phyloP scores from a whole-genome alignment of 306 rosid species.

The Trifolium fragiferum region DNA sequence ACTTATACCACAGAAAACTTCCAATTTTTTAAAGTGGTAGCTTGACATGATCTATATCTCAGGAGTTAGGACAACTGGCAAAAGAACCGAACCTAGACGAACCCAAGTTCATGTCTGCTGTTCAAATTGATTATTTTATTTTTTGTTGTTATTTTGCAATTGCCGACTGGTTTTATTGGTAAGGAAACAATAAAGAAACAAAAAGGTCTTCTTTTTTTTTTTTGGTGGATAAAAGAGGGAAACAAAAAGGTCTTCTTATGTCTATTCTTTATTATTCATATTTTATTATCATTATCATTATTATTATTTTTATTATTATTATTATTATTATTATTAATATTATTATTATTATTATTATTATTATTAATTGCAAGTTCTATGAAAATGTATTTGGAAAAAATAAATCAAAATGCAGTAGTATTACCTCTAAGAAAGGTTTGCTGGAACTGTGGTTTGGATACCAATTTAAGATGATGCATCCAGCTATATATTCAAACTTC shows the following conservation, averaged over 20 bases:
- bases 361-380: background rate
- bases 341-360: background rate
- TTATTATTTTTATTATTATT: no score
- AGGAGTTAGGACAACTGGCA: slow-evolving; percentile 13
- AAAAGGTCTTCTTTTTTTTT: no score
- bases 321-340: no score
- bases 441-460: slow-evolving; percentile 18
- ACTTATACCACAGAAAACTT: slow-evolving; percentile 1
- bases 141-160: slow-evolving; percentile 15
- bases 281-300: no score
- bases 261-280: background rate
- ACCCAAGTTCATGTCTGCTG: background rate
- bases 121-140: slow-evolving; percentile 1
- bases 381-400: slow-evolving; percentile 1
- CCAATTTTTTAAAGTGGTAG: background rate
- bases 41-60: background rate
- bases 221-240: no score
- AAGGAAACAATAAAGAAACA: background rate
- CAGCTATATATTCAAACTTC: slow-evolving; percentile 24
- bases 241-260: background rate
- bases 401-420: background rate
- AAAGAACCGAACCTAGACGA: slow-evolving; percentile 29
- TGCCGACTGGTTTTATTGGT: slow-evolving; percentile 7
- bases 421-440: slow-evolving; percentile 16
- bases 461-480: slow-evolving; percentile 28